Evolutionary conservation across 2,329 filamentous ascomycete genomes (phyloP).

Genomic region (Emergomyces pasteurianus): DNA sequence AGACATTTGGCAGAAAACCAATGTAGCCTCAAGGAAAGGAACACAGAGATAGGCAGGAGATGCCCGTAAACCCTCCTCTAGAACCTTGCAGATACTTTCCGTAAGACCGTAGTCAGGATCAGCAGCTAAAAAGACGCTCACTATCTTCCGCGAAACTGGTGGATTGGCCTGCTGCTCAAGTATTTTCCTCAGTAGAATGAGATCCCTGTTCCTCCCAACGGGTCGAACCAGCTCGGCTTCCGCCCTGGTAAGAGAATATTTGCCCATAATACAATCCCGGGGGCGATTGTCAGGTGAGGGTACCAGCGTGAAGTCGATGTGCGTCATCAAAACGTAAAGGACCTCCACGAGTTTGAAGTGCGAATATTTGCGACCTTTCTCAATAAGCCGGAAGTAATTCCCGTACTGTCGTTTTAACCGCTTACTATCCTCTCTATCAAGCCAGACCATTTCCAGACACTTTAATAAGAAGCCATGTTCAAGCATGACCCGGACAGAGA

Average conservation of each 20-base stretch:
- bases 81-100: slow-evolving; percentile 39
- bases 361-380: slow-evolving; percentile 37
- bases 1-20: slow-evolving; percentile 39
- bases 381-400: slow-evolving; percentile 29
- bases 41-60: slow-evolving; percentile 37
- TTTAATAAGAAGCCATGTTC: slow-evolving; percentile 49
- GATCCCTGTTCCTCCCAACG: slow-evolving; percentile 22
- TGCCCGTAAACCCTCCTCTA: slow-evolving; percentile 44
- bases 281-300: slow-evolving; percentile 17
- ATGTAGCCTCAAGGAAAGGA: slow-evolving; percentile 48
- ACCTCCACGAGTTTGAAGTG: slow-evolving; percentile 32
- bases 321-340: slow-evolving; percentile 26
- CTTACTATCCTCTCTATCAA: slow-evolving; percentile 41
- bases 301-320: slow-evolving; percentile 25
- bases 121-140: slow-evolving; percentile 44
- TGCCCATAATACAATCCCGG: slow-evolving; percentile 17
- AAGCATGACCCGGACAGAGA: slow-evolving; percentile 49
- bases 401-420: slow-evolving; percentile 45
- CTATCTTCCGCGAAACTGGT: slow-evolving; percentile 42
- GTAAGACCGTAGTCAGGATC: slow-evolving; percentile 39
- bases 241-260: slow-evolving; percentile 21
- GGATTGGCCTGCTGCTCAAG: slow-evolving; percentile 50
- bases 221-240: slow-evolving; percentile 25
- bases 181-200: slow-evolving; percentile 47
- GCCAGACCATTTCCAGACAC: slow-evolving; percentile 47